Base-by-base conservation (phyloP, 148 eudicot genomes). In the Vaccinium darrowii region DNA sequence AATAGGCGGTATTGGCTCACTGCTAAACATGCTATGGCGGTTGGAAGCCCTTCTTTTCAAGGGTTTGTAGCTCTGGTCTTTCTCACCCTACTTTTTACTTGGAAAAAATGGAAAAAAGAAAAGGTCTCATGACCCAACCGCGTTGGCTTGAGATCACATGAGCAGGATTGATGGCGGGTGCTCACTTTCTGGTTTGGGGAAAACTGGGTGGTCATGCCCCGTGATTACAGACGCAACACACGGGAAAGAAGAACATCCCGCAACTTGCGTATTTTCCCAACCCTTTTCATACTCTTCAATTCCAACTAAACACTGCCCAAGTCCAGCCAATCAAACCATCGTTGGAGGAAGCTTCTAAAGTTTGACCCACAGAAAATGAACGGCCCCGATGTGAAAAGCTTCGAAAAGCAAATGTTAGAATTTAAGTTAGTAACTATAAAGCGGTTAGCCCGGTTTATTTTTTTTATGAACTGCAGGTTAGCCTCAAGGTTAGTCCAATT, bases 161-260 rank as follows among this genome's bases (percentile, higher is more conserved):
- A 21, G 7, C 80, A 33, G 80, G 56, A n/a, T 77, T 77, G 80
- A 51, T 77, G 74, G 74, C 16, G 80, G 36, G 57, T 0, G 5
- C 47, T 43, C 4, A 53, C 16, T 77, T 49, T 49, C 1, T 76
- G 51, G 80, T 25, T 51, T 58, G 58, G 4, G 52, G 23, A 5
- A 15, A 63, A 63, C n/a, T 7, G 71, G 21, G 53, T 6, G 76
- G 33, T 33, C 23, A 30, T 72, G 76, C 79, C 79, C 80, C 80
- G 80, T 77, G 80, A 77, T 77, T 51, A 13, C 60, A 51, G 80
- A 51, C 80, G 58, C 80, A 25, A n/a, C 80, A 4, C 80, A 77
- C 80, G 80, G 80, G 80, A 23, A 69, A 33, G 36, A 33, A 33
- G 47, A 43, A 51, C 11, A 9, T 25, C 73, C 54, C n/a, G 25